Conservation (phyloP, 345 rosid genomes). For the Erucastrum elatum region DNA sequence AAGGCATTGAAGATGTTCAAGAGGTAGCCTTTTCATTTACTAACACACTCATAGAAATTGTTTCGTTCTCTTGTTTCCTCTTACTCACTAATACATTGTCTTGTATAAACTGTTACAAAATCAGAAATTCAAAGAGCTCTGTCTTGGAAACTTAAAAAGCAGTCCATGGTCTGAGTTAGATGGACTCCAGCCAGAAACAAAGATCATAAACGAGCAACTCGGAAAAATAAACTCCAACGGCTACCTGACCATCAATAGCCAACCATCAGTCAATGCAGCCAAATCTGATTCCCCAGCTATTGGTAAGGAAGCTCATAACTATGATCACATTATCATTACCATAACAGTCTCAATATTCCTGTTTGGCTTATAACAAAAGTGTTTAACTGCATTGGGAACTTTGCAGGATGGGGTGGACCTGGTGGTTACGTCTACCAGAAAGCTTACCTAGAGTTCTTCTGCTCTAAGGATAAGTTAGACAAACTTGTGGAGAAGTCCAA, state of each 20-base stretch:
- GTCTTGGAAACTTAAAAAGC: constrained; percentile 78
- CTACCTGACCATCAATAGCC: constrained; percentile 93
- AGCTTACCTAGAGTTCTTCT: constrained; percentile 94
- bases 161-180: constrained; percentile 98
- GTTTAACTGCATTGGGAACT: constrained; percentile 1
- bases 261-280: constrained; percentile 89
- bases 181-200: constrained; percentile 92
- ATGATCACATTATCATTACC: background rate
- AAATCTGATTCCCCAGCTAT: constrained; percentile 77
- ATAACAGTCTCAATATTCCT: background rate
- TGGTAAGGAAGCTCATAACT: constrained; percentile 42
- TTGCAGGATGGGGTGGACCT: constrained; percentile 97
- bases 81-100: constrained; percentile 16
- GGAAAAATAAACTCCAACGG: constrained; percentile 84
- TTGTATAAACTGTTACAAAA: constrained; percentile 24
- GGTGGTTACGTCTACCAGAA: constrained; percentile 96
- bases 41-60: background rate
- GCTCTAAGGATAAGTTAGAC: constrained; percentile 68
- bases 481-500: constrained; percentile 69
- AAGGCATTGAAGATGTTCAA: constrained; percentile 64
- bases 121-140: constrained; percentile 81
- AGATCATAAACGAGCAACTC: constrained; percentile 78
- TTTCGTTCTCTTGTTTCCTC: constrained; percentile 6
- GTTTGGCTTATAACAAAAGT: constrained; percentile 1
- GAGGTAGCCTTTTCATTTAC: constrained; percentile 56